Base-by-base conservation (phyloP, 2,329 filamentous ascomycete species). In the Pseudocercospora eumusae region DNA sequence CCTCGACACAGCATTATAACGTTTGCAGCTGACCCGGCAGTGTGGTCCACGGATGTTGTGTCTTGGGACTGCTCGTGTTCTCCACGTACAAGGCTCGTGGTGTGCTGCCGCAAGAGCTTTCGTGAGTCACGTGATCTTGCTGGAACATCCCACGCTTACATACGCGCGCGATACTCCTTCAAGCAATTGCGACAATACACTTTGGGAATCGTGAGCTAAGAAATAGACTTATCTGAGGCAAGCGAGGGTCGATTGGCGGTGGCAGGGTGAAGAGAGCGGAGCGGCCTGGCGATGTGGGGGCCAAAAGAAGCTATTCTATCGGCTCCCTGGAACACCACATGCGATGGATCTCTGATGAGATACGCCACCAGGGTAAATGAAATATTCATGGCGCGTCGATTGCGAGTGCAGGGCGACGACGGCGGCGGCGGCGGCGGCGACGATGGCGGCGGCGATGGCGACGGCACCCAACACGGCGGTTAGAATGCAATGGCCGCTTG, bases 211-310 rank as follows among this genome's bases (percentile, higher is more conserved):
- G 20, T n/a, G 47, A 28, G 47, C 47, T 52, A 52, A n/a, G 15
- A 40, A 11, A 21, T 49, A 59, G 57, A 45, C 57, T 59, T 45
- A 59, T 54, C 56, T 36, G 56, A 58, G 56, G 56, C 56, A 58
- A 50, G 56, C 56, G 40, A 49, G 21, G 21, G 47, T n/a, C 42
- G 40, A 57, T 57, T 57, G 56, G 56, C 27, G 13, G 15, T 31
- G 21, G 23, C 56, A 57, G 44, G 56, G 56, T 45, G 40, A 49
- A 33, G 7, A 27, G 23, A 21, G 44, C 47, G 53, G 23, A 21
- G 44, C 47, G 53, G 31, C 33, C 20, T 56, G 53, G 18, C 20
- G 18, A 40, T 23, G 28, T 50, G 47, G 47, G 45, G 45, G 47
- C 47, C 47, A 28, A 50, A 13, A 50, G 33, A 47, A 13, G n/a